Evolutionary conservation across 2,329 filamentous ascomycete genomes (phyloP).

Genomic region (Bertia moriformis): DNA sequence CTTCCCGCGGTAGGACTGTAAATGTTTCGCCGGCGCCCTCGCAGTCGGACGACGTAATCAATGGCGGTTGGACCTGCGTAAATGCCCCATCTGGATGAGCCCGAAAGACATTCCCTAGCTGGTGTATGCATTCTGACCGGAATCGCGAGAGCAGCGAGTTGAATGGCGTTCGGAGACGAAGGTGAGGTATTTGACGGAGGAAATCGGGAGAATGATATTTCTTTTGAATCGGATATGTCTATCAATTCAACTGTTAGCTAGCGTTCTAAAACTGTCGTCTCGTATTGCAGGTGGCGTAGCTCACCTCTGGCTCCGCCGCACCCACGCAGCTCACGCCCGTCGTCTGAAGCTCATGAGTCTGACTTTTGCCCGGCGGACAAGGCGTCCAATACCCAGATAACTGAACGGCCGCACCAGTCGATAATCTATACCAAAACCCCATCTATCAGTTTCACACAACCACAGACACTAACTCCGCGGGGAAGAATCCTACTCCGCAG

Average conservation of each 20-base stretch:
- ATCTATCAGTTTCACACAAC: too few relatives aligned
- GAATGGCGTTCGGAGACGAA: conserved; percentile 67
- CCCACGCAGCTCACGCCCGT: neutral
- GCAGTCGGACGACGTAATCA: conserved; percentile 93
- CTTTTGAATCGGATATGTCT: conserved; percentile 90
- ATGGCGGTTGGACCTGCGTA: conserved; percentile 76
- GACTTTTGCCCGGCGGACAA: neutral
- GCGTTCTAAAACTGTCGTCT: conserved; percentile 1
- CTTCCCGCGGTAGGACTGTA: conserved; percentile 16
- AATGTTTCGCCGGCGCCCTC: conserved; percentile 95
- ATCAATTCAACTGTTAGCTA: too few relatives aligned
- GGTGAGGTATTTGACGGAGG: conserved; percentile 73
- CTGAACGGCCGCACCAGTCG: neutral
- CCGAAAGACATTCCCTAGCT: conserved; percentile 63
- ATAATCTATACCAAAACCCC: neutral
- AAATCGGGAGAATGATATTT: conserved; percentile 88
- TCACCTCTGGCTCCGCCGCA: neutral
- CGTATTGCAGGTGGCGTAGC: neutral
- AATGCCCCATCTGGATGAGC: conserved; percentile 35
- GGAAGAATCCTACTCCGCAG: neutral
- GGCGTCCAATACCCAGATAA: neutral
- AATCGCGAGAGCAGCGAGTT: conserved; percentile 70
- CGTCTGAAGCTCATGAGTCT: neutral
- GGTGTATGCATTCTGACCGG: conserved; percentile 64
- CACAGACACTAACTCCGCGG: too few relatives aligned